Evolutionary conservation across 179 eudicot species (phyloP), one percentile per base, ranked within the genome.

Genomic region (Camellia oleifera): DNA sequence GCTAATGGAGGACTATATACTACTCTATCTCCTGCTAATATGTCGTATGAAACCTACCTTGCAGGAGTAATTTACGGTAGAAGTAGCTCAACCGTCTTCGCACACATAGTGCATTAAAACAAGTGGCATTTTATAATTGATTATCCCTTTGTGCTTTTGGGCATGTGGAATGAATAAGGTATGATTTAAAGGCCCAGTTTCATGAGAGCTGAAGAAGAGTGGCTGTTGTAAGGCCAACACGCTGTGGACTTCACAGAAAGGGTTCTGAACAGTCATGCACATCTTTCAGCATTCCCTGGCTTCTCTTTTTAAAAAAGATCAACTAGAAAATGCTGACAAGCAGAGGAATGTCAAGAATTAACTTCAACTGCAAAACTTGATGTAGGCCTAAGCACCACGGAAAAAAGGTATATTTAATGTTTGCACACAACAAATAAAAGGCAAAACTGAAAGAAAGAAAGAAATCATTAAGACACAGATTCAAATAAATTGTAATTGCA

Each of bases 281-380:
- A 83, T 80, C 66, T 83, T 83, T 77, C 83, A 69, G 83, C 85
- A 83, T 83, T 80, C 80, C 85, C 75, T 52, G 63, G 69, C 20
- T 32, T 74, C 60, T 63, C 62, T 68, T 9, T 53, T 15, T 69
- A 32, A 32, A 5, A 32, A 26, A 76, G 75, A 71, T 52, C 69
- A 40, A 40, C 63, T 23, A 72, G 63, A 79, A 50, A 62, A 72
- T 69, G 56, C 40, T 50, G 42, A 48, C 63, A 54, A 78, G 66
- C 5, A 42, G 44, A 57, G 20, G 18, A 69, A 69, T 57, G 52
- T 0, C 62, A 65, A 54, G 54, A 67, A 67, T 32, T 67, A 40
- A 53, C 63, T 53, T 68, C 80, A 53, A 32, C 54, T 5, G 56
- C 73, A 53, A 66, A 32, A 32, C 40, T 1, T 32, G 40, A 32